Percentiles rank a stretch among this genome's conserved stretches.
These are phyloP conservation scores for Aspergillus fumigatus DNA, from an alignment of 2,329 filamentous ascomycete species.

Conservation along the genomic window DNA sequence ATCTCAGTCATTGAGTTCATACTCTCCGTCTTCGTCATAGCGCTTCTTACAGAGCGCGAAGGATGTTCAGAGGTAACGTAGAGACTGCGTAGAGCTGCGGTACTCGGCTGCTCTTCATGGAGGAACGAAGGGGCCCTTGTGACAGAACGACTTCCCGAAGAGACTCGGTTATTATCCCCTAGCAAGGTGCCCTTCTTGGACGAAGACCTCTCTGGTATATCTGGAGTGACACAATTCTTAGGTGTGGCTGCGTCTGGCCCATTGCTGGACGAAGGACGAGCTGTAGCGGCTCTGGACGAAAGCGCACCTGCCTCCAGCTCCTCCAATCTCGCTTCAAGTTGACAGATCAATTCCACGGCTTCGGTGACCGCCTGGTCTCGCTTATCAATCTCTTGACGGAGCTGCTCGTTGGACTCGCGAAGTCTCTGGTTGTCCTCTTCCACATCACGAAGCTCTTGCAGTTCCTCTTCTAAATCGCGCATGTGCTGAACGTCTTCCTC, in stretches of 20 bases:
- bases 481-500: conserved; percentile 32
- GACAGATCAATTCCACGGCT: conserved; percentile 41
- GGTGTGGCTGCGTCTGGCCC: conserved; percentile 25
- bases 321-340: conserved; percentile 38
- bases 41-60: conserved; percentile 23
- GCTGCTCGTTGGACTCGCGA: conserved; percentile 34
- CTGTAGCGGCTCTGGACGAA: conserved; percentile 21
- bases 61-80: conserved; percentile 29
- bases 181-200: conserved; percentile 27
- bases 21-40: conserved; percentile 33
- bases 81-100: conserved; percentile 37
- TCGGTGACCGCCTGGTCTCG: conserved; percentile 40
- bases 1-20: conserved; percentile 32
- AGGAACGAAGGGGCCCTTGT: conserved; percentile 39
- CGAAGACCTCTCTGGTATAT: conserved; percentile 38
- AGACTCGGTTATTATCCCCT: conserved; percentile 13
- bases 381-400: conserved; percentile 35
- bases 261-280: conserved; percentile 22
- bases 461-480: conserved; percentile 28
- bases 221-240: conserved; percentile 21
- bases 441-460: conserved; percentile 33
- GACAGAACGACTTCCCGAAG: conserved; percentile 24
- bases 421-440: conserved; percentile 34
- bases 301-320: conserved; percentile 22
- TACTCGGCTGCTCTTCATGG: conserved; percentile 31